Percentiles rank a stretch among this genome's conserved stretches.
Conservation (phyloP, 768 basidiomycete genomes). For the Mycena amicta region DNA sequence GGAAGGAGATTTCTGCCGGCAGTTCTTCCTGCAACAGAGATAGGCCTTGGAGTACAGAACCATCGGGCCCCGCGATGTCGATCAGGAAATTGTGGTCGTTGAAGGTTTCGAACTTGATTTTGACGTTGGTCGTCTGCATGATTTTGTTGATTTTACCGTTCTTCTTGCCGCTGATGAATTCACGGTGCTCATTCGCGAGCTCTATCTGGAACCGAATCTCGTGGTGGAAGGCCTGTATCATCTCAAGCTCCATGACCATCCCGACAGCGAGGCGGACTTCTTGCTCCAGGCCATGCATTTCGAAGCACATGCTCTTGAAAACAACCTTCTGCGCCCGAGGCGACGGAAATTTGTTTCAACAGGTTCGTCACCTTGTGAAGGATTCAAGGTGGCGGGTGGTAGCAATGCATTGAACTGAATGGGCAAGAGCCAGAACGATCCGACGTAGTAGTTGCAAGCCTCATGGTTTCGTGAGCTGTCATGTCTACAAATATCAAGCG, state of each 20-base stretch:
- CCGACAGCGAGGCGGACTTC: slow-evolving; percentile 86
- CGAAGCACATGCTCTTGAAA: slow-evolving; percentile 97
- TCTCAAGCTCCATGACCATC: slow-evolving; percentile 88
- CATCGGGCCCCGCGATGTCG: slow-evolving; percentile 84
- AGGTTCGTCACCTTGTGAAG: slow-evolving; percentile 81
- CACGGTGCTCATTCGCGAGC: slow-evolving; percentile 94
- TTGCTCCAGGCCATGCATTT: slow-evolving; percentile 91
- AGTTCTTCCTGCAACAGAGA: slow-evolving; percentile 93
- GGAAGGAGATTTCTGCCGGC: slow-evolving; percentile 98
- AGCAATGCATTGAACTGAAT: slow-evolving; percentile 91
- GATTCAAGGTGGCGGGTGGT: slow-evolving; percentile 79
- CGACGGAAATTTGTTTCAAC: slow-evolving; percentile 82
- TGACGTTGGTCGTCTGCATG: slow-evolving; percentile 95
- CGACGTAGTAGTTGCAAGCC: slow-evolving; percentile 95
- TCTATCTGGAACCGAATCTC: slow-evolving; percentile 99
- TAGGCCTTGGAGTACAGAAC: slow-evolving; percentile 84
- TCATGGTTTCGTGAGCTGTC: slow-evolving; percentile 39
- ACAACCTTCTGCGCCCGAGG: slow-evolving; percentile 92
- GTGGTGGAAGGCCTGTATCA: slow-evolving; percentile 95
- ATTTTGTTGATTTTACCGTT: slow-evolving; percentile 99
- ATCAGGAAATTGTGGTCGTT: slow-evolving; percentile 96
- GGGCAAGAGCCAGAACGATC: slow-evolving; percentile 96
- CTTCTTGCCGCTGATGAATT: slow-evolving; percentile 99
- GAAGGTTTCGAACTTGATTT: slow-evolving; percentile 99
- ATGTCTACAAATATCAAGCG: neutral